Percentiles rank a stretch among this genome's conserved stretches.
Conservation (phyloP, 1,139 yeast species). For the Yamadazyma sp. region DNA sequence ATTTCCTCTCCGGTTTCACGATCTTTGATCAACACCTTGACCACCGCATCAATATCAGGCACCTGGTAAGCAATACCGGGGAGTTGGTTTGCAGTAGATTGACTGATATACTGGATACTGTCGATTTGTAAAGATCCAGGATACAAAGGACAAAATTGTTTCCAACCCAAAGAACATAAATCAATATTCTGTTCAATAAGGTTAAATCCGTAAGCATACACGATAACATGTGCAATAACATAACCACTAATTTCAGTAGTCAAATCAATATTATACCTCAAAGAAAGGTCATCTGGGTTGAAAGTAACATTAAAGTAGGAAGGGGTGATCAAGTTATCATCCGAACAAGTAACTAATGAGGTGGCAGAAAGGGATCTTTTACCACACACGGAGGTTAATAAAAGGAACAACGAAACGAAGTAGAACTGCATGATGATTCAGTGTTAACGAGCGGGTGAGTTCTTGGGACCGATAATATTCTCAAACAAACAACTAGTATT, state of each 20-base stretch:
- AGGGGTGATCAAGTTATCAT: slow-evolving; percentile 62
- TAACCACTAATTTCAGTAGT: slow-evolving; percentile 59
- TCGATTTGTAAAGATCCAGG: slow-evolving; percentile 73
- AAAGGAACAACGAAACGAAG: slow-evolving; percentile 1
- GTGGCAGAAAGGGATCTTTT: slow-evolving; percentile 54
- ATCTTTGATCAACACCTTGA: slow-evolving; percentile 48
- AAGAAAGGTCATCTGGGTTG: slow-evolving; percentile 61
- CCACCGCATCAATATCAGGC: slow-evolving; percentile 79
- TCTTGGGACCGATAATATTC: background rate
- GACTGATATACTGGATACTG: slow-evolving; percentile 57
- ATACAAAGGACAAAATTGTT: slow-evolving; percentile 75
- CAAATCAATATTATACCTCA: slow-evolving; percentile 61
- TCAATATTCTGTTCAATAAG: slow-evolving; percentile 55
- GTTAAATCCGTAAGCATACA: slow-evolving; percentile 74
- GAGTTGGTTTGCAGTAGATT: slow-evolving; percentile 45
- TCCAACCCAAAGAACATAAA: slow-evolving; percentile 65
- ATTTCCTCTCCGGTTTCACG: slow-evolving; percentile 39
- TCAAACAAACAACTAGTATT: background rate
- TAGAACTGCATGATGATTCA: background rate
- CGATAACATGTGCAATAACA: slow-evolving; percentile 59
- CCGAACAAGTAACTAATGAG: slow-evolving; percentile 75
- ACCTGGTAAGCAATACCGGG: slow-evolving; percentile 75
- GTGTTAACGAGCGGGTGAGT: background rate
- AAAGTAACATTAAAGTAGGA: slow-evolving; percentile 65
- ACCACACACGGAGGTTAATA: slow-evolving; percentile 15